These are phyloP conservation scores for Verbascum thapsus DNA, from an alignment of 257 asterid species.

Conservation along the genomic window DNA sequence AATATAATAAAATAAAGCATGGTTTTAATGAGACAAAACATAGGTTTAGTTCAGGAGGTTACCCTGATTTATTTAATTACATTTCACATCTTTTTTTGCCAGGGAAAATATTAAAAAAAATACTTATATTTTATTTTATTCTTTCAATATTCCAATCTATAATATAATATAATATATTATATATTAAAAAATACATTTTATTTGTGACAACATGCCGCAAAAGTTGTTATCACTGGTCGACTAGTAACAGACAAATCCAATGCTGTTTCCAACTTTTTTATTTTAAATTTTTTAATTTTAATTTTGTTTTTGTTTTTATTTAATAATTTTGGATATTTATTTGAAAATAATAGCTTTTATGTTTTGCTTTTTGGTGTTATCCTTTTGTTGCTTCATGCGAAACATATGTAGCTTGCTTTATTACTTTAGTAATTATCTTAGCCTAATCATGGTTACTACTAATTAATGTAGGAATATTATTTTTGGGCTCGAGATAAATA, in stretches of 20 bases:
- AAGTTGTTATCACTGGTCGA: conserved; percentile 53
- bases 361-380: conserved; percentile 36
- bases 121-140: background rate
- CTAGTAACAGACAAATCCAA: conserved; percentile 53
- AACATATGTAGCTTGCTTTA: conserved; percentile 36
- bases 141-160: conserved; percentile 10
- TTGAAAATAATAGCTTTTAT: conserved; percentile 25
- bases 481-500: conserved; percentile 47
- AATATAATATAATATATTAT: conserved; percentile 9
- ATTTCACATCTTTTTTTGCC: conserved; percentile 39
- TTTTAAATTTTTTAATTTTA: background rate
- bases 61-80: conserved; percentile 33
- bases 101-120: conserved; percentile 26
- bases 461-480: conserved; percentile 7
- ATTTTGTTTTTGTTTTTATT: background rate
- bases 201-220: conserved; percentile 61
- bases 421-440: conserved; percentile 10
- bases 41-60: conserved; percentile 41
- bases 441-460: no score
- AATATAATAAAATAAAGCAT: conserved; percentile 44
- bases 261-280: conserved; percentile 29
- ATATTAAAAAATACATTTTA: conserved; percentile 17
- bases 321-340: background rate
- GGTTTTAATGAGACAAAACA: conserved; percentile 68
- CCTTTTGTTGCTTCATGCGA: conserved; percentile 34